Percentiles rank a stretch among this genome's conserved stretches.
phyloP scores from a whole-genome alignment of 1,284 basidiomycete species.

The Schizophyllum commune region DNA sequence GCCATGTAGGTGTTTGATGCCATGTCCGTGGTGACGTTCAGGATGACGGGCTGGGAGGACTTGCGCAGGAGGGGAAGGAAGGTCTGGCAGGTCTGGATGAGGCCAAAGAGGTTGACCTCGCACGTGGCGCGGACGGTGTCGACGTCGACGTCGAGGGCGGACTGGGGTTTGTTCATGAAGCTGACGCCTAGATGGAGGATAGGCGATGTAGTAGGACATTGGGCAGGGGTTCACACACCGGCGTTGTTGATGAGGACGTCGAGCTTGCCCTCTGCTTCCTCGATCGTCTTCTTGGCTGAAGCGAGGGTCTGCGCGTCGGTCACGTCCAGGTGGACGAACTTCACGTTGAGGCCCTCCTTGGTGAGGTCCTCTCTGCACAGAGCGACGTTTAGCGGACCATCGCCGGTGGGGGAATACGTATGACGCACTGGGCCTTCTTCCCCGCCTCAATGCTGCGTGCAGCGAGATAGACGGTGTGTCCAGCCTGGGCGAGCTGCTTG shows the following conservation, averaged over 20 bases:
- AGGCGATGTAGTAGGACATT: background rate
- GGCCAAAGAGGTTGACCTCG: constrained; percentile 33
- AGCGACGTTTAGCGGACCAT: background rate
- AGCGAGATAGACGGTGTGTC: constrained; percentile 23
- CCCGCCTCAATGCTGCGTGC: constrained; percentile 21
- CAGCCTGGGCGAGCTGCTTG: constrained; percentile 20
- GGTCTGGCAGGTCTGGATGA: constrained; percentile 29
- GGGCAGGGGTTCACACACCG: constrained; percentile 17
- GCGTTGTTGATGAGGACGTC: constrained; percentile 46
- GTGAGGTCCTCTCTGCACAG: constrained; percentile 16
- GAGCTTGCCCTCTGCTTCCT: constrained; percentile 32
- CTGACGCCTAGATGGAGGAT: constrained; percentile 20
- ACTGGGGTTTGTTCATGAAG: constrained; percentile 25
- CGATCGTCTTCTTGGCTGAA: constrained; percentile 26
- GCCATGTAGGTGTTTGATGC: constrained; percentile 47
- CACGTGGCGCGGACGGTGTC: constrained; percentile 24
- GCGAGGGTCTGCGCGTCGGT: constrained; percentile 25
- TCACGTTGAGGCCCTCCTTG: constrained; percentile 22
- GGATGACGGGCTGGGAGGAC: constrained; percentile 20
- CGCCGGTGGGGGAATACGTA: background rate
- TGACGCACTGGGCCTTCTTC: constrained; percentile 19
- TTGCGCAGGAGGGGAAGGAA: constrained; percentile 28
- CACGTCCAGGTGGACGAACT: constrained; percentile 27
- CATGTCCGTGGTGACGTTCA: constrained; percentile 32
- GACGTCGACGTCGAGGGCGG: constrained; percentile 24